Evolutionary conservation across 2,329 filamentous ascomycete species (phyloP), one percentile per base, ranked within the genome.

Genomic region (Coniochaeta sp.): DNA sequence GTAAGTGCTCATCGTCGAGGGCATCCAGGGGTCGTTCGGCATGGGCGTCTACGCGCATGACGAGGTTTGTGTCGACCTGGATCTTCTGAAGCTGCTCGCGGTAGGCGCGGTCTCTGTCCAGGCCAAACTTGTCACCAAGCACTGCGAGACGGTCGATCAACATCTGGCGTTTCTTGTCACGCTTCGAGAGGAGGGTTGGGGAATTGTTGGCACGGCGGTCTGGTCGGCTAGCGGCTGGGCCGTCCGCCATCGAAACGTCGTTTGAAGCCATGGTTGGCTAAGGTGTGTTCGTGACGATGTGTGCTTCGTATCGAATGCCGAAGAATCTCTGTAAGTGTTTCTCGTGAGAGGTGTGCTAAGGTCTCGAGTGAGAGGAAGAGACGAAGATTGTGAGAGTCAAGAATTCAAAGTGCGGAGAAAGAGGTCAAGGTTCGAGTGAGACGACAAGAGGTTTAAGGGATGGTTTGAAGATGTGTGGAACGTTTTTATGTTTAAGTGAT

Each of bases 1-100:
- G 70, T 64, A 69, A 67, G 64, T 72, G 75, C 68, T 80, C 76
- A 57, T 76, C 74, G 42, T 77, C 74, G 42, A 78, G 75, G 42
- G 69, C 70, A 64, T 81, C 79, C 3, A 78, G 72, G 1, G 77
- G 76, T 22, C 75, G 72, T 55, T 77, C 76, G 24, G 82, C 80
- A 72, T 96, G 96, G 0, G 90, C 89, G 69, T 96, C 89, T 58
- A 95, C 90, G 66, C 90, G 87, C 72, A 91, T 87, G 65, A 96
- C 91, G 54, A 96, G 82, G 61, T 85, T 90, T 75, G 93, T 92
- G 73, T 96, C 93, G 65, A 91, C 87, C 75, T 97, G 93, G n/a
- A 97, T 86, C 65, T 91, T 91, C 69, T 95, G 89, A 2, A 97
- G 83, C 74, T 97, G 91, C 65, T 95, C 90, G 63, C 93, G 87